A percentile compares a stretch with the other conserved stretches of the same genome.
These are phyloP conservation scores for Cicer bijugum DNA, from an alignment of 306 rosid genomes.

Conservation along the genomic window DNA sequence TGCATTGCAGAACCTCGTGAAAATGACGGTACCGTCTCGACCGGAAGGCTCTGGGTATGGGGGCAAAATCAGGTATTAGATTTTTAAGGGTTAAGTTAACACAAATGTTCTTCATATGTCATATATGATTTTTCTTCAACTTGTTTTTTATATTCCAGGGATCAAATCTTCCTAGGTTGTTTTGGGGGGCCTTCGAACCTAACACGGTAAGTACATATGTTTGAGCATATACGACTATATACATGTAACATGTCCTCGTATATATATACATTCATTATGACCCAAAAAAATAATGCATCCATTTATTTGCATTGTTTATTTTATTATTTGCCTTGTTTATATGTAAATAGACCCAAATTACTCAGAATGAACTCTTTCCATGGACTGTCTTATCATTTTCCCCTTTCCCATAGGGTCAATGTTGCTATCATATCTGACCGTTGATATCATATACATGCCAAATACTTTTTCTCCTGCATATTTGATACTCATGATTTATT, in stretches of 20 bases:
- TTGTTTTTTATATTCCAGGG: slow-evolving; percentile 60
- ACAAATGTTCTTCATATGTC: slow-evolving; percentile 10
- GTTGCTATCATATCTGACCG: not conserved
- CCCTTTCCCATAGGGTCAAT: not conserved
- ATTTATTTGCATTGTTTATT: slow-evolving; percentile 14
- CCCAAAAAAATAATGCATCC: slow-evolving; percentile 16
- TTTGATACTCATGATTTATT: slow-evolving; percentile 3
- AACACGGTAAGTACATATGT: slow-evolving; percentile 60
- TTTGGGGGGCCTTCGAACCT: slow-evolving; percentile 84
- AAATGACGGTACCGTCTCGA: slow-evolving; percentile 70
- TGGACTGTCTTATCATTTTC: not conserved
- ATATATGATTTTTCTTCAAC: slow-evolving; percentile 20
- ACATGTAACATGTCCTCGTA: not conserved
- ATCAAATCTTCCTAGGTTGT: slow-evolving; percentile 85
- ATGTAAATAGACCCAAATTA: slow-evolving; percentile 7
- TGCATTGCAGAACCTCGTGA: slow-evolving; percentile 84
- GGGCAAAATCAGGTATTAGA: slow-evolving; percentile 87
- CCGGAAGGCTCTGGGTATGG: slow-evolving; percentile 93
- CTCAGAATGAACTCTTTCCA: not conserved
- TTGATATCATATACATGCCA: slow-evolving; percentile 17
- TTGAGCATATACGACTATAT: slow-evolving; percentile 2
- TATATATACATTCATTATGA: slow-evolving; percentile 7
- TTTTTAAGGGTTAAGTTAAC: slow-evolving; percentile 14
- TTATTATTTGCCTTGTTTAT: slow-evolving; percentile 29
- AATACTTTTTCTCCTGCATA: slow-evolving; percentile 2